Conservation (phyloP, 805 yeast species). For the Kazachstania martiniae region DNA sequence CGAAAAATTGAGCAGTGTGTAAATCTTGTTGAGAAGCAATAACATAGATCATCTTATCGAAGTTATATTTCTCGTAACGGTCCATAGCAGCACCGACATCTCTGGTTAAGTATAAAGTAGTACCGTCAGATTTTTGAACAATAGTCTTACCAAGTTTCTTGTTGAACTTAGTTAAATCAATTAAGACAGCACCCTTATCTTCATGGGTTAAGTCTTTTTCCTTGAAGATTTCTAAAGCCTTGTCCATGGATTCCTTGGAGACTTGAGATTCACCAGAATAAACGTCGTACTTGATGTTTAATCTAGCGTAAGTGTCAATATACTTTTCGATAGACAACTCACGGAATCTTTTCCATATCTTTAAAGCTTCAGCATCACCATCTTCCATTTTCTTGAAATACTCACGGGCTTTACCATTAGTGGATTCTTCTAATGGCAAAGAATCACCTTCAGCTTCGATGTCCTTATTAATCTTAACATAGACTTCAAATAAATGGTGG, state of each 20-base stretch:
- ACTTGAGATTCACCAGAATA: constrained; percentile 97
- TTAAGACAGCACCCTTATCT: constrained; percentile 84
- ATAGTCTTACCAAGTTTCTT: constrained; percentile 89
- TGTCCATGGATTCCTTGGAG: constrained; percentile 55
- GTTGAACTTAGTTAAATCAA: constrained; percentile 74
- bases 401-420: constrained; percentile 76
- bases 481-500: constrained; percentile 88
- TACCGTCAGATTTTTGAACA: constrained; percentile 90
- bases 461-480: constrained; percentile 77
- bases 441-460: constrained; percentile 47
- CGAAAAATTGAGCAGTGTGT: constrained; percentile 88
- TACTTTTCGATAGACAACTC: constrained; percentile 82
- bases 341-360: constrained; percentile 79
- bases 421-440: constrained; percentile 36
- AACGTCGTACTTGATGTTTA: constrained; percentile 77
- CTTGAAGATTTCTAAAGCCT: constrained; percentile 50
- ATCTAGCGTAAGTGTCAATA: constrained; percentile 78
- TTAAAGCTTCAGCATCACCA: constrained; percentile 73
- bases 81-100: constrained; percentile 94
- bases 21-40: constrained; percentile 95
- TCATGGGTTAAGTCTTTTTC: constrained; percentile 65
- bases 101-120: constrained; percentile 87
- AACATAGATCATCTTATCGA: constrained; percentile 94
- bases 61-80: constrained; percentile 72
- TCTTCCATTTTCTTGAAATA: constrained; percentile 89